Base-by-base conservation (phyloP, 1,139 yeast genomes). In the Blastobotrys indianensis region DNA sequence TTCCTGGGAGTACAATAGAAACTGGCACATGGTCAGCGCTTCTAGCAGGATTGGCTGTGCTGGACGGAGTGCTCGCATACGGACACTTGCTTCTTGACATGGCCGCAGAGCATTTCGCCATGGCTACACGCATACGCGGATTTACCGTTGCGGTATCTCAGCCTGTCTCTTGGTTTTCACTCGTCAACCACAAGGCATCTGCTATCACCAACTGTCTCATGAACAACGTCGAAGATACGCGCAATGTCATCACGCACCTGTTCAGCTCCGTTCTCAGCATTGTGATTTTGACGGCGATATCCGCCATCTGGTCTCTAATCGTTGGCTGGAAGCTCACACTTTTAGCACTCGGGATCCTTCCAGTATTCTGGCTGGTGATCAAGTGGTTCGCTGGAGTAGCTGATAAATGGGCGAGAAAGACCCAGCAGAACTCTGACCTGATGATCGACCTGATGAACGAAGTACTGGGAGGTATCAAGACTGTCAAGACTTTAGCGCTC, bases 271-370 rank as follows among this genome's bases (percentile, higher is more conserved):
- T 48, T 16, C 33, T 37, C 3, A 41, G 47, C 3, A 71, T 85
- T 41, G 45, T 75, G 1, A 67, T 79, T 0, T 72, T 88, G 47
- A 68, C 82, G 0, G 36, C 70, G 0, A 65, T 80, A 17, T 94
- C 96, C 2, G 55, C 80, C 3, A 67, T 77, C 4, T 90, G 97
- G 97, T 80, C 96, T 0, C 54, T 87, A 4, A 72, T 73, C 0
- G 61, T 74, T n/a, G 95, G 96, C 0, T 92, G 97, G 97, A 84
- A 82, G 56, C 68, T 92, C 41, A 77, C 96, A 1, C 65, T 90
- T 12, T 92, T 86, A 1, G 94, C 95, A 1, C 57, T 88, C 8
- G 73, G 95, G 0, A 72, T 88, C 61, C 74, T 85, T 8, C 94
- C 95, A 0, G 54, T 78, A 23, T 78, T 83, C 47, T 63, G 74